Conservation (phyloP, 305 asterid genomes). For the Fraxinus sp. region DNA sequence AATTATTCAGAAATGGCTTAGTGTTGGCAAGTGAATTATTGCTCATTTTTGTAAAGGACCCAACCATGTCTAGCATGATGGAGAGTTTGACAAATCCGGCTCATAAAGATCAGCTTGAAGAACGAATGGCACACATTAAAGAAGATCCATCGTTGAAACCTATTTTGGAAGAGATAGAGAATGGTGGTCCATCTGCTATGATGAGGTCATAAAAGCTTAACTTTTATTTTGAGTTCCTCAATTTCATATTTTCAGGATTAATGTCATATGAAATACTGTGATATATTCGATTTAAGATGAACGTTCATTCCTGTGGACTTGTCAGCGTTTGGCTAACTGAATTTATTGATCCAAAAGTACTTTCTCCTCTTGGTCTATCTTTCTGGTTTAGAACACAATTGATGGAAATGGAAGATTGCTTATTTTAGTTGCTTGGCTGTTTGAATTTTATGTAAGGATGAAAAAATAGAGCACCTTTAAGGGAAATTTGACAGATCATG, state of each 20-base stretch:
- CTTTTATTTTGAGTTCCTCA: neutral
- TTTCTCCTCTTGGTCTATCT: neutral
- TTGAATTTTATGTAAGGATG: neutral
- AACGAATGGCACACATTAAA: conserved; percentile 69
- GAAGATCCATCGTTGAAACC: conserved; percentile 96
- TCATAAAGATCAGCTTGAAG: conserved; percentile 84
- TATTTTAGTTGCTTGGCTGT: neutral
- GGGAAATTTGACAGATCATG: neutral
- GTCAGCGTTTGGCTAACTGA: neutral
- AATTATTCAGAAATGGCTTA: conserved; percentile 7
- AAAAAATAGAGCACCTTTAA: neutral
- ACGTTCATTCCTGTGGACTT: neutral
- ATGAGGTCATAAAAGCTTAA: conserved; percentile 57
- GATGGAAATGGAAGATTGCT: neutral
- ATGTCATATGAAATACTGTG: neutral
- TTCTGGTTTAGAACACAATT: neutral
- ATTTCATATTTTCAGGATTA: neutral
- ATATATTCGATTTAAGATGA: neutral
- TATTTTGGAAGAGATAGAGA: conserved; percentile 89
- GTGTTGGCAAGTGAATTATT: neutral
- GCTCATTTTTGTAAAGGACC: conserved; percentile 54
- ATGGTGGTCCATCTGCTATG: conserved; percentile 98
- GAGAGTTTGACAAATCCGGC: conserved; percentile 83
- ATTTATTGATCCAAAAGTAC: neutral
- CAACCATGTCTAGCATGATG: conserved; percentile 94